Percentiles rank a stretch among this genome's conserved stretches.
phyloP scores from a whole-genome alignment of 148 eudicot genomes.

The Diospyros lotus region DNA sequence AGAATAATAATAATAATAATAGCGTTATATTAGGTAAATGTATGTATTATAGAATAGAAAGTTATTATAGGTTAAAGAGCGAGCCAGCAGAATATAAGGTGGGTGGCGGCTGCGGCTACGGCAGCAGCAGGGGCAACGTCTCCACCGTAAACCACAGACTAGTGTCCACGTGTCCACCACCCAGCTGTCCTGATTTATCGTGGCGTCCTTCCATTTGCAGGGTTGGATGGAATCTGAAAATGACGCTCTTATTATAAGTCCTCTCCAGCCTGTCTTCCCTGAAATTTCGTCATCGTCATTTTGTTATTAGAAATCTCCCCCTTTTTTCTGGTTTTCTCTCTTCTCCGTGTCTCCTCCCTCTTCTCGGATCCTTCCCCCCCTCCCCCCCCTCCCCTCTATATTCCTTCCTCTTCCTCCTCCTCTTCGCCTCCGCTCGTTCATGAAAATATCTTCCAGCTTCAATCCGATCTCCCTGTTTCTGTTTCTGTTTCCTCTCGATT shows the following conservation, averaged over 20 bases:
- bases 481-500: not conserved
- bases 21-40: too few relatives aligned
- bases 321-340: not conserved
- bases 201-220: too few relatives aligned
- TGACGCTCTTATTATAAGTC: not conserved
- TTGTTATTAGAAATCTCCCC: not conserved
- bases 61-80: too few relatives aligned
- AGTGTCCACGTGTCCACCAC: too few relatives aligned
- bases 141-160: too few relatives aligned
- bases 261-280: not conserved
- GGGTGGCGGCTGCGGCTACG: too few relatives aligned
- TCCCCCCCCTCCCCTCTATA: not conserved
- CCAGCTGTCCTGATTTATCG: too few relatives aligned
- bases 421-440: conserved; percentile 12
- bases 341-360: not conserved
- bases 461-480: not conserved
- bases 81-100: too few relatives aligned
- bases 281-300: not conserved
- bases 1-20: too few relatives aligned
- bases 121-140: too few relatives aligned
- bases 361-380: conserved; percentile 18
- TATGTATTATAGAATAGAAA: too few relatives aligned
- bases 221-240: too few relatives aligned
- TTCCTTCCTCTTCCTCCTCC: not conserved
- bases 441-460: not conserved